phyloP scores from a whole-genome alignment of 257 asterid species.

The Solanum rostratum region DNA sequence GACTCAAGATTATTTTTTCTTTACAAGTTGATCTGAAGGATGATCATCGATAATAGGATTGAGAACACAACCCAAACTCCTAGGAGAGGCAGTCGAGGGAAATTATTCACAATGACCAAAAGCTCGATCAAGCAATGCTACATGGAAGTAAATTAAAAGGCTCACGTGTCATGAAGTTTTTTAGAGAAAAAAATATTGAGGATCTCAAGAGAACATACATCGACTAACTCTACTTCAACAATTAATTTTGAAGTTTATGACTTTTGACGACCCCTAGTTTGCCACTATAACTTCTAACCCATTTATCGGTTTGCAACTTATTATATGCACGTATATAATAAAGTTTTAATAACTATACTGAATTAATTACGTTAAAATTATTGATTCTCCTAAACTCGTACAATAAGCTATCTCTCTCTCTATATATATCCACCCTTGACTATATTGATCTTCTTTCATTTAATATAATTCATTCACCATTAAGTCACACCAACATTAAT shows the following conservation, averaged over 20 bases:
- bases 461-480: neutral
- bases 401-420: too few relatives aligned
- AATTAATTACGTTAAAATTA: neutral
- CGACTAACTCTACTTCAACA: neutral
- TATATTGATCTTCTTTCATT: neutral
- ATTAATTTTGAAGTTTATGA: neutral
- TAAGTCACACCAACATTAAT: neutral
- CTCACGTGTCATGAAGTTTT: neutral
- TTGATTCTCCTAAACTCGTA: neutral
- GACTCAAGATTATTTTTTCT: too few relatives aligned
- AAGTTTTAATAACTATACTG: neutral
- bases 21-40: neutral
- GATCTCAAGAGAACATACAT: neutral
- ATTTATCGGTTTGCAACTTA: neutral
- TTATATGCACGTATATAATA: neutral
- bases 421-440: neutral
- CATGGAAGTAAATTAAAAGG: neutral
- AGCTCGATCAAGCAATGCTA: neutral
- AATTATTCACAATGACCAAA: neutral
- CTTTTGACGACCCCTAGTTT: neutral
- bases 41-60: neutral
- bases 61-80: neutral
- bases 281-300: neutral
- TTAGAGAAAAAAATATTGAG: neutral
- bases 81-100: neutral